Base-by-base conservation (phyloP, 2,329 filamentous ascomycete genomes). In the Alternaria alternata region DNA sequence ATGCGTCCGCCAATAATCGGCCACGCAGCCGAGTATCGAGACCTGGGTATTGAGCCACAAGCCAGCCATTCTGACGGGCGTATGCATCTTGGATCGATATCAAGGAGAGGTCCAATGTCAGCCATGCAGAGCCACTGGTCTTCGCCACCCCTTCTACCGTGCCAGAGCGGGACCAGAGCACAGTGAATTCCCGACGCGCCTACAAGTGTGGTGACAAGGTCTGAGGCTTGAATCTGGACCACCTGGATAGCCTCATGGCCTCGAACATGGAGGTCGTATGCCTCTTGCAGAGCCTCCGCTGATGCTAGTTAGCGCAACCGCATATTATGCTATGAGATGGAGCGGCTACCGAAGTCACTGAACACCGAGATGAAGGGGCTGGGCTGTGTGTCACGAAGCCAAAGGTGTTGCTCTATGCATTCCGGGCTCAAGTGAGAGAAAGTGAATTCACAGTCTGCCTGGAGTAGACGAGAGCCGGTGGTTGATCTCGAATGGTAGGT, bases 31-130 rank as follows among this genome's bases (percentile, higher is more conserved):
- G n/a, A 30, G 39, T 38, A 47, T 22, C 55, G 39, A 20, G 14
- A 26, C 12, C 12, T 51, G 5, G 39, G 22, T 34, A 57, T 46
- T 2, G 42, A 34, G 5, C 55, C 55, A 12, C 55, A 39, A 1
- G 55, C 55, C 36, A 57, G 41, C 55, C 55, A 57, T 42, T 57
- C 55, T 38, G 55, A 52, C 1, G 28, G 18, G 6, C 39, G 30
- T 1, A 57, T 28, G 20, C 39, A 42, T 41, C 8, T 12, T 11
- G 32, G 41, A 3, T 52, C 39, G 5, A 52, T 18, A 24, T 16
- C 32, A 20, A 57, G 24, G 24, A 8, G 1, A 7, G 30, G 20
- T 3, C 30, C 20, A 9, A 48, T 16, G 3, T 48, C 46, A 48
- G 46, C 30, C 30, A 48, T 24, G 4, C 30, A 36, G 1, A 48